These are phyloP conservation scores for Apiospora arundinis DNA, from an alignment of 2,329 filamentous ascomycete genomes.

Conservation along the genomic window DNA sequence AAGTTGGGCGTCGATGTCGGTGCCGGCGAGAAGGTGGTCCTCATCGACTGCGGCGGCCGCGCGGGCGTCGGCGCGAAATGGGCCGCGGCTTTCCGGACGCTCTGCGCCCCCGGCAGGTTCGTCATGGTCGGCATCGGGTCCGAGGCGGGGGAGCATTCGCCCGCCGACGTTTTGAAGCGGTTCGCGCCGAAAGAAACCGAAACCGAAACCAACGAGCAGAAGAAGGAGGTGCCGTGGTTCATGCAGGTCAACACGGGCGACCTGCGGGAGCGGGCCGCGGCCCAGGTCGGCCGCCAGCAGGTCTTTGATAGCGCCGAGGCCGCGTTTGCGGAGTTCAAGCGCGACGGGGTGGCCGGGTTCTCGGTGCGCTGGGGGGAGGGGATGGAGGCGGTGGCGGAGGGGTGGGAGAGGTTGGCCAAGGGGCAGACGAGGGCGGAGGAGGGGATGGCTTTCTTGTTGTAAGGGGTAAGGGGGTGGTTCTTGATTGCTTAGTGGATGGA, in stretches of 20 bases:
- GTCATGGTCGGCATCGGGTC: constrained; percentile 4
- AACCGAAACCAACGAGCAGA: background rate
- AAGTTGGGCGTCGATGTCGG: constrained; percentile 20
- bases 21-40: constrained; percentile 28
- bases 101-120: background rate
- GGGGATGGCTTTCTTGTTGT: constrained; percentile 38
- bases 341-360: constrained; percentile 33
- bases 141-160: constrained; percentile 25
- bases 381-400: constrained; percentile 35
- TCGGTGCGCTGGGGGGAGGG: constrained; percentile 35
- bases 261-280: constrained; percentile 33
- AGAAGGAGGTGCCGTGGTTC: constrained; percentile 8
- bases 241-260: constrained; percentile 31
- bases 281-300: constrained; percentile 31
- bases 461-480: background rate
- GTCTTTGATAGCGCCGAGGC: constrained; percentile 30
- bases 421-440: constrained; percentile 35
- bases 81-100: constrained; percentile 28
- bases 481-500: too few species aligned
- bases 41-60: constrained; percentile 40
- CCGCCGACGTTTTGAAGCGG: background rate
- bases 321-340: constrained; percentile 32
- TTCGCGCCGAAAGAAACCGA: constrained; percentile 19
- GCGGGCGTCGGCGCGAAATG: constrained; percentile 30
- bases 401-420: constrained; percentile 36